Evolutionary conservation across 2,329 filamentous ascomycete species (phyloP).

Genomic region (Pyrenochaeta sp.): DNA sequence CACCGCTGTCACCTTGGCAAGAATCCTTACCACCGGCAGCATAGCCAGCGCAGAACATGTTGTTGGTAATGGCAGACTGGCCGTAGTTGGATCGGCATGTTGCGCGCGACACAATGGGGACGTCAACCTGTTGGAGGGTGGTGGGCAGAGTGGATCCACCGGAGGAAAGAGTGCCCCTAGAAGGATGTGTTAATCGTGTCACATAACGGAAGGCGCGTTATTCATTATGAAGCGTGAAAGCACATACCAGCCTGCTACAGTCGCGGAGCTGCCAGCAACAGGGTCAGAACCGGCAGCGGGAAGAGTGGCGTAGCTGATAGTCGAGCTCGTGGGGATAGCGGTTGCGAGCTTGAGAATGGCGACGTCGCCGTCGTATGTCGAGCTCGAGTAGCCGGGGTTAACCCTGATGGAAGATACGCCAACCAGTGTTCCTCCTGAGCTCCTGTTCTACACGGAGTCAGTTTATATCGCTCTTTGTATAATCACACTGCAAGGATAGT

Average conservation of each 20-base stretch:
- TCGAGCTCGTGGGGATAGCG: constrained; percentile 27
- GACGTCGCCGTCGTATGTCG: constrained; percentile 26
- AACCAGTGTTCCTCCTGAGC: constrained; percentile 25
- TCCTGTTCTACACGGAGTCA: constrained; percentile 17
- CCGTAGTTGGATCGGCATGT: constrained; percentile 28
- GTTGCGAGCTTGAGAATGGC: constrained; percentile 32
- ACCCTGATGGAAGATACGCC: constrained; percentile 19
- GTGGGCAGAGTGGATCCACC: constrained; percentile 17
- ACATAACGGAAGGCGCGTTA: no score
- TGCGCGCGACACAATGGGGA: constrained; percentile 31
- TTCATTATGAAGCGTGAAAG: not conserved
- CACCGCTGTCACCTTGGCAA: constrained; percentile 39
- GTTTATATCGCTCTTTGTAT: not conserved
- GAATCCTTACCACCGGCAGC: constrained; percentile 35
- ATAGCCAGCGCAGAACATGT: constrained; percentile 35
- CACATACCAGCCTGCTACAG: constrained; percentile 33
- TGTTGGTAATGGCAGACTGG: constrained; percentile 22
- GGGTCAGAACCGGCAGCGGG: constrained; percentile 30
- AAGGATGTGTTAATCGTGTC: not conserved
- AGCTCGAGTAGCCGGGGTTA: constrained; percentile 23
- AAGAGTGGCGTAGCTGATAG: constrained; percentile 28
- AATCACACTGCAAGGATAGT: not conserved
- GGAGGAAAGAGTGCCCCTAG: constrained; percentile 19
- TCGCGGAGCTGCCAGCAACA: constrained; percentile 18
- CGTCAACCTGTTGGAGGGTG: constrained; percentile 30